Conservation (phyloP, 371 early-diverging fungal genomes). For the Mucor sp. region DNA sequence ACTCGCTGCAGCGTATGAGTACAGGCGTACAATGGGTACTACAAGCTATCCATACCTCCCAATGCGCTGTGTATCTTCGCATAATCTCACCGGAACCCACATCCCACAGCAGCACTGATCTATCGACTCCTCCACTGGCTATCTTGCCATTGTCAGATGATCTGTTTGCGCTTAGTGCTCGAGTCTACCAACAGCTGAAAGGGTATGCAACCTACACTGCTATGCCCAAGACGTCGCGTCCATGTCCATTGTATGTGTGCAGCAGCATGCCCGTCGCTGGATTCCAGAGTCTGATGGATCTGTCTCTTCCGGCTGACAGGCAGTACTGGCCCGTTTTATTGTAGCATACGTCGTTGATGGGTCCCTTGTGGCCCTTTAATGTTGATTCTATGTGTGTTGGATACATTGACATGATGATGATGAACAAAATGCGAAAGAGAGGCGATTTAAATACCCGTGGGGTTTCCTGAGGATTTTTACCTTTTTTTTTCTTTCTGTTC, state of each 20-base stretch:
- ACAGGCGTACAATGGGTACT: background rate
- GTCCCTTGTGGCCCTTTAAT: constrained; percentile 65
- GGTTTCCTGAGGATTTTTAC: no score
- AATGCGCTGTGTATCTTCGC: constrained; percentile 81
- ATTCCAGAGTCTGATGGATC: constrained; percentile 82
- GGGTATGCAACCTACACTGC: constrained; percentile 54
- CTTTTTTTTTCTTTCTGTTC: background rate
- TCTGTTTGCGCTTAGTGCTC: constrained; percentile 23
- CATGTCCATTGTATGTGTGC: constrained; percentile 85
- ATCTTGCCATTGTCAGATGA: constrained; percentile 77
- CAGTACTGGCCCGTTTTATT: constrained; percentile 74
- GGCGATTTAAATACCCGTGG: background rate
- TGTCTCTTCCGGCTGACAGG: constrained; percentile 81
- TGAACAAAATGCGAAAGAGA: background rate
- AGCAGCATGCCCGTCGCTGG: constrained; percentile 67
- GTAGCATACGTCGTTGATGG: constrained; percentile 68
- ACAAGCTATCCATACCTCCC: constrained; percentile 53
- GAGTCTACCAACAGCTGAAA: background rate
- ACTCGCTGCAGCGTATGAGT: constrained; percentile 54
- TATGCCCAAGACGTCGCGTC: constrained; percentile 82
- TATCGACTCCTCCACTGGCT: constrained; percentile 85
- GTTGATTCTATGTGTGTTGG: constrained; percentile 42
- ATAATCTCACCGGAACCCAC: constrained; percentile 73
- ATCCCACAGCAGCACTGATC: constrained; percentile 85
- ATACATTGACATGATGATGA: constrained; percentile 22